These are phyloP conservation scores for Nakazawaea populi DNA, from an alignment of 805 yeast genomes.

Conservation along the genomic window DNA sequence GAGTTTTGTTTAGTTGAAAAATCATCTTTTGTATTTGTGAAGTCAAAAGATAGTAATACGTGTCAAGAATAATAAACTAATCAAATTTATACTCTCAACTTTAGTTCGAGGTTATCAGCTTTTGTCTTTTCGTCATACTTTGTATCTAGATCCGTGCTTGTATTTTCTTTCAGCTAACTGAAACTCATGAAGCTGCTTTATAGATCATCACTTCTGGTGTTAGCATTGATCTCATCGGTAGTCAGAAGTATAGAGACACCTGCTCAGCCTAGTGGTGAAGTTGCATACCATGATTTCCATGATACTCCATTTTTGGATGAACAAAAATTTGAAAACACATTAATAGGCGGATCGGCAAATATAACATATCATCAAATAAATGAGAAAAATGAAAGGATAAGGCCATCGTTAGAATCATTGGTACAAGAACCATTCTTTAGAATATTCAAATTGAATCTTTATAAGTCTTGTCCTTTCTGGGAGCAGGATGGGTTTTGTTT, in stretches of 20 bases:
- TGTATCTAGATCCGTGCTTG: too few relatives aligned
- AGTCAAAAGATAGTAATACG: neutral
- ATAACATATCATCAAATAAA: constrained; percentile 41
- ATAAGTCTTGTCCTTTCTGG: constrained; percentile 83
- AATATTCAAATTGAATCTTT: constrained; percentile 80
- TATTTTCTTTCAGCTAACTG: too few relatives aligned
- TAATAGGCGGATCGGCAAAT: constrained; percentile 23
- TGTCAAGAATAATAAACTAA: neutral
- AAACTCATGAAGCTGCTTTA: neutral
- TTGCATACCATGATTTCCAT: constrained; percentile 7
- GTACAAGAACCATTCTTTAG: constrained; percentile 78
- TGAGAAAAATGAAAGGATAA: constrained; percentile 41
- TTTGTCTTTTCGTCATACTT: too few relatives aligned
- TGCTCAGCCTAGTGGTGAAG: neutral
- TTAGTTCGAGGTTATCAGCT: too few relatives aligned
- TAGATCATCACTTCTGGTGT: neutral
- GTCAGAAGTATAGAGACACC: neutral
- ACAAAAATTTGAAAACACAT: constrained; percentile 14
- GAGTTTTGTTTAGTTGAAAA: neutral
- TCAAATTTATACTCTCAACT: too few relatives aligned
- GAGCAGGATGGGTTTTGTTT: constrained; percentile 77
- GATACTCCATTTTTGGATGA: constrained; percentile 7
- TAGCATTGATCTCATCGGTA: neutral
- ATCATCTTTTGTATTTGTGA: too few relatives aligned
- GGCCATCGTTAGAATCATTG: constrained; percentile 51